Percentiles rank a stretch among this genome's conserved stretches.
Evolutionary conservation across 2,329 filamentous ascomycete species (phyloP).

Genomic region (Penicillium hordei): DNA sequence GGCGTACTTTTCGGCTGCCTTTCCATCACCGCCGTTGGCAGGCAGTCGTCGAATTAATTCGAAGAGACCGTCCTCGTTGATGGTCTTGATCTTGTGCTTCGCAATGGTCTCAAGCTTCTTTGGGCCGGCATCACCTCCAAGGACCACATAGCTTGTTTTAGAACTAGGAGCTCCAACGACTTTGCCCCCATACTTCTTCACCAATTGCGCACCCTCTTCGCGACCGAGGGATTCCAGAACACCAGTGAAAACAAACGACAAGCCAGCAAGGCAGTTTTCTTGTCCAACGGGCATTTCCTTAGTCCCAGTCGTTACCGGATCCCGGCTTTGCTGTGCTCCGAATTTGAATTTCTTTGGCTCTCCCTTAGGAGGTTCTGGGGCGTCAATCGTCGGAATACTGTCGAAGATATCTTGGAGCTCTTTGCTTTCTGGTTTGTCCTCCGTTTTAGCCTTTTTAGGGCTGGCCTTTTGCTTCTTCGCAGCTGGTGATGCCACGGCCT

Average conservation of each 20-base stretch:
- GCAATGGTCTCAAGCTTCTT: conserved; percentile 88
- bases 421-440: conserved; percentile 63
- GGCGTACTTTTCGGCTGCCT: conserved; percentile 79
- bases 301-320: conserved; percentile 62
- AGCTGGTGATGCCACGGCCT: conserved; percentile 33
- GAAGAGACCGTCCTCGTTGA: conserved; percentile 90
- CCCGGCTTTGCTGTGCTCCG: conserved; percentile 61
- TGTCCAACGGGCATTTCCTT: conserved; percentile 77
- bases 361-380: conserved; percentile 78
- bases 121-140: conserved; percentile 87
- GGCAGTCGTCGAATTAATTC: conserved; percentile 78
- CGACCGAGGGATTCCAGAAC: conserved; percentile 76
- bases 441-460: conserved; percentile 58
- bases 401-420: conserved; percentile 81
- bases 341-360: conserved; percentile 76
- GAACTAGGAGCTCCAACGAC: conserved; percentile 80
- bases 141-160: conserved; percentile 90
- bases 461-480: conserved; percentile 55
- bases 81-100: conserved; percentile 78
- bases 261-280: conserved; percentile 84
- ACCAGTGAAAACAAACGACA: conserved; percentile 95
- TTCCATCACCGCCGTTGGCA: conserved; percentile 81
- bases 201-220: conserved; percentile 79
- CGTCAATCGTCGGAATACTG: conserved; percentile 76
- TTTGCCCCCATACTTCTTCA: conserved; percentile 94